A percentile compares a stretch with the other conserved stretches of the same genome.
Evolutionary conservation across 441 rosid genomes (phyloP).

Genomic region (Manihot esculenta): DNA sequence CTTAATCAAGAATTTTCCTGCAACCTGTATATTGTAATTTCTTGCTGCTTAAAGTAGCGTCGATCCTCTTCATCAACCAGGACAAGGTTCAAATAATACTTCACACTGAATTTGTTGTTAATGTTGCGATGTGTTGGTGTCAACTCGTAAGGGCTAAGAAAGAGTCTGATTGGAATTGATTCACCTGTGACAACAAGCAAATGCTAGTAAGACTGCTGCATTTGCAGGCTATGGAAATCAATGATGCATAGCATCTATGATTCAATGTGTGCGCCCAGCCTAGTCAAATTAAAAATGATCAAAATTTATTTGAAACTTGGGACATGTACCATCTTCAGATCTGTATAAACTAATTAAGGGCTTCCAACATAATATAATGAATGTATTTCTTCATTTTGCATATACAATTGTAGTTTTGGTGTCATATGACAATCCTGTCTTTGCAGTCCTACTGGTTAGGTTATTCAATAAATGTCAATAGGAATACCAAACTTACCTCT

Average conservation of each 20-base stretch:
- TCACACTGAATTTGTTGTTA: conserved; percentile 95
- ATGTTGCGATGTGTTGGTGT: conserved; percentile 92
- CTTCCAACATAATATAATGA: background rate
- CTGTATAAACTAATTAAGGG: background rate
- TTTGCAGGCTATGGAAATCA: background rate
- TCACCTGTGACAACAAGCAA: conserved; percentile 53
- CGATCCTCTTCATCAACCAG: conserved; percentile 97
- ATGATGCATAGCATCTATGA: background rate
- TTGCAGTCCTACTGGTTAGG: conserved; percentile 1
- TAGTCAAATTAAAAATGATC: background rate
- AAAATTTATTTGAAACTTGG: background rate
- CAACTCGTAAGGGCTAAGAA: conserved; percentile 89
- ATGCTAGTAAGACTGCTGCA: conserved; percentile 2
- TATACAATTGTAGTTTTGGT: background rate
- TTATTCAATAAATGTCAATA: background rate
- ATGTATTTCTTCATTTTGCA: background rate
- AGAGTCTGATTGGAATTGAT: conserved; percentile 90
- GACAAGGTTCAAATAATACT: conserved; percentile 89
- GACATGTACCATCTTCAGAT: background rate
- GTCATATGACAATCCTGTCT: background rate
- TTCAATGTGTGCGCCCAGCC: background rate
- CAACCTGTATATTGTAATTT: conserved; percentile 81
- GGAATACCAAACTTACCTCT: conserved; percentile 53
- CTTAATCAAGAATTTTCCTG: conserved; percentile 60
- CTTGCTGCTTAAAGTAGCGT: conserved; percentile 95